Conservation (phyloP, 1,284 basidiomycete species). For the Porodaedalea pini region DNA sequence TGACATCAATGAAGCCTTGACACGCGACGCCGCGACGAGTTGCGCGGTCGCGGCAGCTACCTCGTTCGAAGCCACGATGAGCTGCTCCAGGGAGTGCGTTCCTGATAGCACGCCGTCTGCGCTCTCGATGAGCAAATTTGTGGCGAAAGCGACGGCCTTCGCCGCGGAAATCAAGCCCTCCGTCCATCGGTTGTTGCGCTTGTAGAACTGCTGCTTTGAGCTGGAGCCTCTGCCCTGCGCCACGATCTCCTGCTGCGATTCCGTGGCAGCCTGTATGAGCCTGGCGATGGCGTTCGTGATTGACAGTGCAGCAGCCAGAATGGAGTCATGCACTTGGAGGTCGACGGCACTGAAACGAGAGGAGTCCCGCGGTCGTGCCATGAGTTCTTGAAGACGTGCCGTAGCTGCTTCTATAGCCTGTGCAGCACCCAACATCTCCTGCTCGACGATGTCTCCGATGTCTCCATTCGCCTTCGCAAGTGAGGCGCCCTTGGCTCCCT, state of each 20-base stretch:
- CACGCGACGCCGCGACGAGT: constrained; percentile 95
- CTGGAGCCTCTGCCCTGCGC: constrained; percentile 90
- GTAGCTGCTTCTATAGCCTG: constrained; percentile 93
- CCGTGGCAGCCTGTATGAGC: constrained; percentile 94
- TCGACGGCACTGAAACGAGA: constrained; percentile 86
- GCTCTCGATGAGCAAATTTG: constrained; percentile 94
- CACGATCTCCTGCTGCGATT: constrained; percentile 97
- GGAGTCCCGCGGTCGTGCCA: constrained; percentile 84
- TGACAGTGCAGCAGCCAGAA: constrained; percentile 87
- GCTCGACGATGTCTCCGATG: constrained; percentile 94
- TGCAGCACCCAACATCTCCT: constrained; percentile 94
- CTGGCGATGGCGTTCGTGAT: constrained; percentile 95
- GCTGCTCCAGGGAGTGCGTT: constrained; percentile 95
- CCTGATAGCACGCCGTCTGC: constrained; percentile 97
- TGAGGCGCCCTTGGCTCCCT: constrained; percentile 68
- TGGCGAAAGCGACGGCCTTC: constrained; percentile 96
- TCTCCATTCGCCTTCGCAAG: constrained; percentile 84
- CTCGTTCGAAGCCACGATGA: constrained; percentile 99
- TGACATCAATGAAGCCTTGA: constrained; percentile 98
- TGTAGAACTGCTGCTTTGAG: constrained; percentile 96
- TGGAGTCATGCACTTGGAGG: constrained; percentile 96
- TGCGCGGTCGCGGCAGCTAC: constrained; percentile 96
- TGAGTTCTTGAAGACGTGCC: constrained; percentile 83
- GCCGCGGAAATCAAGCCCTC: constrained; percentile 98
- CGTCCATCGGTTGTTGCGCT: constrained; percentile 99